Percentiles rank a stretch among this genome's conserved stretches.
Evolutionary conservation across 2,329 filamentous ascomycete genomes (phyloP).

Genomic region (Diplodia seriata): DNA sequence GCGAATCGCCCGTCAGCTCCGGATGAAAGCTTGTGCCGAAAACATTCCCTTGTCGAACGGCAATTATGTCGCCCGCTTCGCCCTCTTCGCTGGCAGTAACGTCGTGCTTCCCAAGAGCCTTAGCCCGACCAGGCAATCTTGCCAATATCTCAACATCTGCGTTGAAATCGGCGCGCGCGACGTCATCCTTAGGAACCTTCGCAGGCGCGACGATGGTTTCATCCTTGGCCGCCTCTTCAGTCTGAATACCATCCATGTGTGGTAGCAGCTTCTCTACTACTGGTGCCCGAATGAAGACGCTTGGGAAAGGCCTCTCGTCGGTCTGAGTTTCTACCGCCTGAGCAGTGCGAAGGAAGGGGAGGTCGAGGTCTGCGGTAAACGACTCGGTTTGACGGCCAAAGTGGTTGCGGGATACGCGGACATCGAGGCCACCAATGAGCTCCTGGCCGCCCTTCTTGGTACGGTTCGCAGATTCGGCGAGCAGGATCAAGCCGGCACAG

Average conservation of each 20-base stretch:
- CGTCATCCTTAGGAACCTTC: conserved; percentile 54
- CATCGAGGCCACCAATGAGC: conserved; percentile 87
- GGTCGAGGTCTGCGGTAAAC: conserved; percentile 76
- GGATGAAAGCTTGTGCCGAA: conserved; percentile 97
- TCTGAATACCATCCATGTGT: conserved; percentile 58
- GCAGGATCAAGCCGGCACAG: conserved; percentile 90
- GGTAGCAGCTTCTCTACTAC: conserved; percentile 84
- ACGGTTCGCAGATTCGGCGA: conserved; percentile 85
- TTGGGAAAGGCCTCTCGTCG: conserved; percentile 66
- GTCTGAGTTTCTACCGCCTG: conserved; percentile 41
- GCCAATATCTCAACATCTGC: conserved; percentile 65
- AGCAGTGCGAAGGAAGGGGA: conserved; percentile 68
- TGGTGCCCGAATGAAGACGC: conserved; percentile 92
- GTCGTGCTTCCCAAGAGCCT: conserved; percentile 56
- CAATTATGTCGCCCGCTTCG: conserved; percentile 78
- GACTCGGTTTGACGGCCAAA: conserved; percentile 94
- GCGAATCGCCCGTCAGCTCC: conserved; percentile 83
- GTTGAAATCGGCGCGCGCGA: conserved; percentile 54
- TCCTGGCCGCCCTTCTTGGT: conserved; percentile 93
- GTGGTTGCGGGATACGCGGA: conserved; percentile 91
- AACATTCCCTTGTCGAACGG: conserved; percentile 87
- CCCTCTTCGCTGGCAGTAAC: conserved; percentile 55
- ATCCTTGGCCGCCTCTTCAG: conserved; percentile 54
- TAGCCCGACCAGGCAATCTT: conserved; percentile 60
- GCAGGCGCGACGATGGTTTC: conserved; percentile 66